Conservation (phyloP, 106 monocot species). For the Chionographis japonica region DNA sequence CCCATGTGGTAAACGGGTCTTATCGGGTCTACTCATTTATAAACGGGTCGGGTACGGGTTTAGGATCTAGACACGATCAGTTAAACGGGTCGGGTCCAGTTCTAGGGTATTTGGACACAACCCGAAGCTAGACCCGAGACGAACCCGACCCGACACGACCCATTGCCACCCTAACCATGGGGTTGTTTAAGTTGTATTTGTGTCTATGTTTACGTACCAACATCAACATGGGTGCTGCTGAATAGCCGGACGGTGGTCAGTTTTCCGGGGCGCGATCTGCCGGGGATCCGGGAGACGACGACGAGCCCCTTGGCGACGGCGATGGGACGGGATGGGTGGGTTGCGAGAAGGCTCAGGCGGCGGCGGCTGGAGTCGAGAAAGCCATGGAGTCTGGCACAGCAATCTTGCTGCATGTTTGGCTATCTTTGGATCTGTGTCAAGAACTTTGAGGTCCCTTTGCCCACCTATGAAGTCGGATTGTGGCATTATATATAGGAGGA, state of each 20-base stretch:
- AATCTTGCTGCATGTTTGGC: slow-evolving; percentile 4
- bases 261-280: slow-evolving; percentile 26
- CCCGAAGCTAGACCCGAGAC: too few relatives aligned
- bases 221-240: slow-evolving; percentile 45
- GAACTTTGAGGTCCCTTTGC: too few relatives aligned
- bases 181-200: too few relatives aligned
- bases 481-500: background rate
- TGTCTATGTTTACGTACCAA: slow-evolving; percentile 23
- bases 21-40: too few relatives aligned
- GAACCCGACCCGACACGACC: too few relatives aligned
- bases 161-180: too few relatives aligned
- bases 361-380: slow-evolving; percentile 9
- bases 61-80: too few relatives aligned
- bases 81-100: too few relatives aligned
- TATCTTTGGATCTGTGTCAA: background rate
- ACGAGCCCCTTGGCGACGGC: slow-evolving; percentile 29
- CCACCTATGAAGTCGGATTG: too few relatives aligned
- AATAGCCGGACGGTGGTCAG: slow-evolving; percentile 30
- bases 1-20: too few relatives aligned
- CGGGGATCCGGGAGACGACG: slow-evolving; percentile 20
- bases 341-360: slow-evolving; percentile 1
- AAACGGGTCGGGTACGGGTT: too few relatives aligned
- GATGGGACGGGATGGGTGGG: background rate
- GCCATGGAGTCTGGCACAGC: slow-evolving; percentile 16
- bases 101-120: too few relatives aligned